Evolutionary conservation across 768 basidiomycete genomes (phyloP).

Genomic region (Lentinula sp.): DNA sequence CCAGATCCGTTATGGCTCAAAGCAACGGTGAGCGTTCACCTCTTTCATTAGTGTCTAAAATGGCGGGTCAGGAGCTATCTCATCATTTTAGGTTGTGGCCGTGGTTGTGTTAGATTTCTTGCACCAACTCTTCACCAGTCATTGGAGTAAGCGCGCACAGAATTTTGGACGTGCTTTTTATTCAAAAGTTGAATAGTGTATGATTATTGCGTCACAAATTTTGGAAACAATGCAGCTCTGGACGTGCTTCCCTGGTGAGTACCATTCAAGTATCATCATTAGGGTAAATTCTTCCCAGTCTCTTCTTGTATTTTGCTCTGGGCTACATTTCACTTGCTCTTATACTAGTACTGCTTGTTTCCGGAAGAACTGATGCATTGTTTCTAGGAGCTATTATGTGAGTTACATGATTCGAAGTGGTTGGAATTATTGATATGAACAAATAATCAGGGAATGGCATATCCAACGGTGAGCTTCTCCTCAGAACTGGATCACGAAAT

Average conservation of each 20-base stretch:
- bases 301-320: too few species aligned
- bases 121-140: background rate
- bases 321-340: too few species aligned
- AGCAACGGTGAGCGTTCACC: background rate
- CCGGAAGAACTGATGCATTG: background rate
- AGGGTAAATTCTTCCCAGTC: too few species aligned
- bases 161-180: background rate
- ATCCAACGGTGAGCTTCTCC: background rate
- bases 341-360: too few species aligned
- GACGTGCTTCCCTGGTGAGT: constrained; percentile 1
- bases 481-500: background rate
- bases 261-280: background rate
- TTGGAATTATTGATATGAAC: background rate
- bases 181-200: background rate
- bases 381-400: constrained; percentile 3
- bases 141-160: background rate
- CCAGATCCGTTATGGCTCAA: constrained; percentile 2
- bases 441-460: constrained; percentile 1
- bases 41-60: background rate
- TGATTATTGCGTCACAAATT: constrained; percentile 4
- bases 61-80: background rate
- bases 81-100: background rate
- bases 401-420: background rate
- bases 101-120: background rate
- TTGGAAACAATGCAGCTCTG: background rate